Evolutionary conservation across 179 eudicot species (phyloP), one percentile per base, ranked within the genome.

Genomic region (Vitellaria paradoxa): DNA sequence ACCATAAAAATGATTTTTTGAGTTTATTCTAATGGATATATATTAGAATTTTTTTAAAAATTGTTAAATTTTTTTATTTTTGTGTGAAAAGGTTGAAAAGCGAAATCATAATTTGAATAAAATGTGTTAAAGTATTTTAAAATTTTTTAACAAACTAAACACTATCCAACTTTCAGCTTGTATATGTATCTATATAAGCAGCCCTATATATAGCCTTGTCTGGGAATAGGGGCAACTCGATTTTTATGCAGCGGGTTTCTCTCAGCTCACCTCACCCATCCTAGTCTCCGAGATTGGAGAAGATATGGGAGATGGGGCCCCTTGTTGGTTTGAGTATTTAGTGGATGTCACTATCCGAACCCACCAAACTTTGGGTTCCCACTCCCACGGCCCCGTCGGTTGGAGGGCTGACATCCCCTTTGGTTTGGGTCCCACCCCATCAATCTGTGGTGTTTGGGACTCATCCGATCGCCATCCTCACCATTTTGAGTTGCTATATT

Each of bases 221-320:
- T 74, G 59, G 77, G 63, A 55, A 71, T 15, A 20, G n/a, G 45
- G 40, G 53, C 13, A 59, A n/a, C 42, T 11, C 67, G 67, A 18
- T 70, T 50, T 46, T 46, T 23, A 18, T 69, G 42, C 42, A 69
- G 24, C n/a, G n/a, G n/a, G n/a, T n/a, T n/a, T n/a, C n/a, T n/a
- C n/a, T n/a, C n/a, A n/a, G n/a, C n/a, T 17, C 11, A 21, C 67
- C 6, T 47, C 21, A 14, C 40, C 61, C 13, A 78, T 71, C 70
- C 30, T 70, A 70, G 71, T 78, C 80, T 40, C 18, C 6, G 60
- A 50, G 80, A 71, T 78, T 75, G 78, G 62, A 50, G 61, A 80
- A 80, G 79, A 75, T 75, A 26, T 57, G 42, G 72, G 77, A 9
- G 55, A 74, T 79, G 67, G 20, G 62, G n/a, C 9, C 61, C 57